Percentiles rank a stretch among this genome's conserved stretches.
These are phyloP conservation scores for Fusarium duplospermum DNA, from an alignment of 2,329 filamentous ascomycete genomes.

Conservation along the genomic window DNA sequence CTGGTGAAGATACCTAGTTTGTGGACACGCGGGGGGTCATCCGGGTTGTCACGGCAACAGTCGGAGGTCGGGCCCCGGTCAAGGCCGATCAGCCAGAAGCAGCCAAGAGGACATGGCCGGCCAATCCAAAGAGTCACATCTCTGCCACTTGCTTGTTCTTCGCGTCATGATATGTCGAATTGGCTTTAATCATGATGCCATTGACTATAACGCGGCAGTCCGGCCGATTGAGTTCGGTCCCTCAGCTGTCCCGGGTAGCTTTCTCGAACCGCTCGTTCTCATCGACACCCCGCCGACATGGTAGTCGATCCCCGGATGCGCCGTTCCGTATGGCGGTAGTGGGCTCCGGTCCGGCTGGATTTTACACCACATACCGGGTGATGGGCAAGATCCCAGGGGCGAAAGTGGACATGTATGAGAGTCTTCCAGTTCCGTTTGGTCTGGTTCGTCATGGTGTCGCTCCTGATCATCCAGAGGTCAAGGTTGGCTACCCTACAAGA, in stretches of 20 bases:
- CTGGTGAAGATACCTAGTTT: slow-evolving; percentile 27
- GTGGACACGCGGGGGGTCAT: slow-evolving; percentile 13
- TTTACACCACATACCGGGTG: slow-evolving; percentile 90
- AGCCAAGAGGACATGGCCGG: background rate
- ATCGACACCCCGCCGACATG: slow-evolving; percentile 8
- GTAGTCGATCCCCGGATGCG: slow-evolving; percentile 50
- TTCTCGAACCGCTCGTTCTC: slow-evolving; percentile 19
- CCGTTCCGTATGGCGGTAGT: slow-evolving; percentile 86
- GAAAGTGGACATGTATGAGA: slow-evolving; percentile 94
- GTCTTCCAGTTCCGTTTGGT: slow-evolving; percentile 90
- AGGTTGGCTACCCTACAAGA: slow-evolving; percentile 64
- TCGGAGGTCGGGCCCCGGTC: slow-evolving; percentile 24
- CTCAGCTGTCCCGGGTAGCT: background rate
- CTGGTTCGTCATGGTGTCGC: slow-evolving; percentile 94
- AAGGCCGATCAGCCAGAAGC: slow-evolving; percentile 7
- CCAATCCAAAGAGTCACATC: slow-evolving; percentile 23
- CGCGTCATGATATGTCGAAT: background rate
- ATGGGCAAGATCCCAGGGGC: slow-evolving; percentile 79
- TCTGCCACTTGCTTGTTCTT: slow-evolving; percentile 10
- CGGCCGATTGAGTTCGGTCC: slow-evolving; percentile 3
- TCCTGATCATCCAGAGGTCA: slow-evolving; percentile 98
- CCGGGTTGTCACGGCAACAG: slow-evolving; percentile 45
- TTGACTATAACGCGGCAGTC: slow-evolving; percentile 14
- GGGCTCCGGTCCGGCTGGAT: slow-evolving; percentile 94
- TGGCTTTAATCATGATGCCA: slow-evolving; percentile 15